Conservation (phyloP, 495 filamentous ascomycete species). For the Podospora didyma region DNA sequence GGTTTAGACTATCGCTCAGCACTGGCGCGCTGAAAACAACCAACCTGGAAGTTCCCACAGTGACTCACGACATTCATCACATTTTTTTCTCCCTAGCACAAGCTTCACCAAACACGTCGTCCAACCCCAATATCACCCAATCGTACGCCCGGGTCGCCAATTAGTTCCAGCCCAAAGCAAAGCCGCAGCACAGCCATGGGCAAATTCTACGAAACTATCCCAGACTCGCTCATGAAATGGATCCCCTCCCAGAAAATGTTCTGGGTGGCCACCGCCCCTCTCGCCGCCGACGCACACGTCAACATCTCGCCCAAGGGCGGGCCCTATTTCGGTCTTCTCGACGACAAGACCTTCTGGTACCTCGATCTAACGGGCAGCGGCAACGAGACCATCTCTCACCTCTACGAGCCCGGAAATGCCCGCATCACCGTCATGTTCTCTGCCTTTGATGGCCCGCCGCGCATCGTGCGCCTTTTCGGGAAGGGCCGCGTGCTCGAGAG, state of each 20-base stretch:
- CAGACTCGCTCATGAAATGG: slow-evolving; percentile 54
- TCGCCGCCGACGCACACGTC: slow-evolving; percentile 50
- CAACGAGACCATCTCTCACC: slow-evolving; percentile 65
- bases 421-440: slow-evolving; percentile 70
- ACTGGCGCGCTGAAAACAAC: too few species aligned
- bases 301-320: slow-evolving; percentile 72
- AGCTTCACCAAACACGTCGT: too few species aligned
- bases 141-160: too few species aligned
- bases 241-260: slow-evolving; percentile 60
- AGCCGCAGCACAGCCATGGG: too few species aligned
- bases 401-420: slow-evolving; percentile 64
- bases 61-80: too few species aligned
- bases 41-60: too few species aligned
- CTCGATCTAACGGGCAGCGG: slow-evolving; percentile 69
- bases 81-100: too few species aligned
- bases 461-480: slow-evolving; percentile 70
- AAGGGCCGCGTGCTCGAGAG: slow-evolving; percentile 61
- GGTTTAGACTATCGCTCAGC: too few species aligned
- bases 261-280: slow-evolving; percentile 64
- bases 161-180: too few species aligned
- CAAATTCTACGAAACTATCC: slow-evolving; percentile 57
- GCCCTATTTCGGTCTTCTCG: slow-evolving; percentile 56
- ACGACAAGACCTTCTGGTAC: slow-evolving; percentile 59
- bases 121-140: too few species aligned
- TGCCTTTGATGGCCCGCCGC: slow-evolving; percentile 58